These are phyloP conservation scores for Acanthamoeba quina DNA, from an alignment of 208 protist genomes.

Conservation along the genomic window DNA sequence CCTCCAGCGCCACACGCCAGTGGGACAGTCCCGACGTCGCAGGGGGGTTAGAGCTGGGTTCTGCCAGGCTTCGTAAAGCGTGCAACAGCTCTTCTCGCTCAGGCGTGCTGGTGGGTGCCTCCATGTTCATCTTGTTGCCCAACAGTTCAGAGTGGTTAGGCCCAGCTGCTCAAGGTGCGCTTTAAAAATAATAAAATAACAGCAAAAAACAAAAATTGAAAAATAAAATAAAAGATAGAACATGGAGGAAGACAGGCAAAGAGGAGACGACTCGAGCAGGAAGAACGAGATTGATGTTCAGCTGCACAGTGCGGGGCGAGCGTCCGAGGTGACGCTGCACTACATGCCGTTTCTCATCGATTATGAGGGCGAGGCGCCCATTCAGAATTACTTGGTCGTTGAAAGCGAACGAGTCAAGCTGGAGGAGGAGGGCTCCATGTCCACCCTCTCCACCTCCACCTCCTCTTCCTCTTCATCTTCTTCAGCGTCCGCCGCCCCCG, in stretches of 20 bases:
- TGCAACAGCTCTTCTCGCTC: too few relatives aligned
- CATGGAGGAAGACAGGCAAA: background rate
- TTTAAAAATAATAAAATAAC: background rate
- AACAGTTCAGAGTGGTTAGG: too few relatives aligned
- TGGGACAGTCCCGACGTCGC: too few relatives aligned
- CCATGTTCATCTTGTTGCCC: too few relatives aligned
- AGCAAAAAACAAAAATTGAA: background rate
- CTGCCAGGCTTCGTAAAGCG: too few relatives aligned
- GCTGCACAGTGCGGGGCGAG: background rate
- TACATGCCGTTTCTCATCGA: slow-evolving; percentile 36
- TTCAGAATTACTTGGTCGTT: background rate
- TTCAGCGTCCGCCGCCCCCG: background rate
- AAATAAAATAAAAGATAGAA: background rate
- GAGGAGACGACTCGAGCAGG: background rate
- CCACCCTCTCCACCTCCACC: background rate
- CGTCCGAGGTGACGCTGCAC: background rate
- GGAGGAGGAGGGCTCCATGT: background rate
- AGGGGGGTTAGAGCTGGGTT: too few relatives aligned
- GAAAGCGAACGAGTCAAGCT: background rate
- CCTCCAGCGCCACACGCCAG: too few relatives aligned
- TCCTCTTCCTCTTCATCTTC: slow-evolving; percentile 2
- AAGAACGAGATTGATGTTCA: background rate
- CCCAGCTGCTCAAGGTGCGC: too few relatives aligned
- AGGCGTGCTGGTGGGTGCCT: too few relatives aligned
- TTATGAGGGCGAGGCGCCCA: slow-evolving; percentile 23